phyloP scores from a whole-genome alignment of 129 eudicot genomes.

The Silybum marianum region DNA sequence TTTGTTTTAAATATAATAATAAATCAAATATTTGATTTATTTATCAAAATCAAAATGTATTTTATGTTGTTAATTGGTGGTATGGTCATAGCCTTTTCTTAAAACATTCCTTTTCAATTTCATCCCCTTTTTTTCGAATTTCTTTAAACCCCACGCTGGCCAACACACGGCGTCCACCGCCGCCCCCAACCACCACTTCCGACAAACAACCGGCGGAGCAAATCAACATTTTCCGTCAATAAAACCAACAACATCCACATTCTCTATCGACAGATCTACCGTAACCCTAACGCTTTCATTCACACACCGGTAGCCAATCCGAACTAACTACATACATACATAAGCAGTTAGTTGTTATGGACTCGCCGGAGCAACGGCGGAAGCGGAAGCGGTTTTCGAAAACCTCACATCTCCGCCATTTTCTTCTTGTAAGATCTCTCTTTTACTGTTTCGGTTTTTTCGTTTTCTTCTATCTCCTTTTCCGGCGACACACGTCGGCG shows the following conservation, averaged over 20 bases:
- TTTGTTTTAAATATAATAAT: too few species aligned
- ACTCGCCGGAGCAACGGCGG: conserved; percentile 47
- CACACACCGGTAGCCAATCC: background rate
- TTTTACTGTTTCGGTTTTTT: conserved; percentile 46
- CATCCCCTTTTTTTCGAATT: background rate
- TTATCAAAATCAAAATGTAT: conserved; percentile 9
- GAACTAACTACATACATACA: background rate
- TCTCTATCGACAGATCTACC: background rate
- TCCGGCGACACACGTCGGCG: conserved; percentile 35
- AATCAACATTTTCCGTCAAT: conserved; percentile 4
- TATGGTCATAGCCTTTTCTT: conserved; percentile 25
- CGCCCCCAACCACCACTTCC: conserved; percentile 26
- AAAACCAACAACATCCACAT: background rate
- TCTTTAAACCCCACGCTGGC: conserved; percentile 12
- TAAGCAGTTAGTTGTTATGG: conserved; percentile 15
- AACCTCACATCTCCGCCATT: conserved; percentile 28
- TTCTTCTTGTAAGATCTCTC: conserved; percentile 55
- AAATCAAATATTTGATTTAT: too few species aligned
- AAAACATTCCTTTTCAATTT: conserved; percentile 27
- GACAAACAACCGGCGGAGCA: conserved; percentile 31
- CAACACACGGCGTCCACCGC: conserved; percentile 20
- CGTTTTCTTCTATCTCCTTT: conserved; percentile 38
- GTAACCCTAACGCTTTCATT: background rate
- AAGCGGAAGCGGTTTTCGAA: conserved; percentile 26
- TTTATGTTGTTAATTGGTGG: conserved; percentile 4